Conservation (phyloP, 805 yeast genomes). For the Wickerhamiella qilinensis region DNA sequence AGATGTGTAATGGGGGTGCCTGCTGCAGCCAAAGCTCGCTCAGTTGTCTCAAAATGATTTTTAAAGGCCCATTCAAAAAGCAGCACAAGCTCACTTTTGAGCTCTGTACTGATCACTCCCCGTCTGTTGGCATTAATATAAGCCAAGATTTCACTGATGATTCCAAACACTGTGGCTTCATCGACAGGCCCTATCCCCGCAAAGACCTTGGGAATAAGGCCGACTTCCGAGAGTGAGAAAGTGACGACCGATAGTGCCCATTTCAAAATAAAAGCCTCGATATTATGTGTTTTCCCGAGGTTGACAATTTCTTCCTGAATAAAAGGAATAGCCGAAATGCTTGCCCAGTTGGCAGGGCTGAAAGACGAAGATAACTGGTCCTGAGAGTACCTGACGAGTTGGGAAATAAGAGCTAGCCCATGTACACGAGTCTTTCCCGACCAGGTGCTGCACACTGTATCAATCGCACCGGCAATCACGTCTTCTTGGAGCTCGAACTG, state of each 20-base stretch:
- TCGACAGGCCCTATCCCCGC: neutral
- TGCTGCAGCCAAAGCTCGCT: slow-evolving; percentile 2
- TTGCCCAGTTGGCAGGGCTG: slow-evolving; percentile 8
- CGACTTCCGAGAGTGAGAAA: neutral
- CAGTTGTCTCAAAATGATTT: slow-evolving; percentile 20
- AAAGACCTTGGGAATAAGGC: neutral
- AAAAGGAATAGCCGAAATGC: slow-evolving; percentile 11
- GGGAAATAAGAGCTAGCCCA: slow-evolving; percentile 22
- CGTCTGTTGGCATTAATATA: neutral
- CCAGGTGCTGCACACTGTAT: slow-evolving; percentile 37
- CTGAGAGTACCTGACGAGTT: slow-evolving; percentile 16
- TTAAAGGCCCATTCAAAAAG: slow-evolving; percentile 27
- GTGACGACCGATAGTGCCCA: slow-evolving; percentile 28
- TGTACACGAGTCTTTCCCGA: slow-evolving; percentile 18
- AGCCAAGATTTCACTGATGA: neutral
- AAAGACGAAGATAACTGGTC: slow-evolving; percentile 11
- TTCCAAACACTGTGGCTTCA: neutral
- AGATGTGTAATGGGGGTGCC: slow-evolving; percentile 26
- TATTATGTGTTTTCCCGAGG: slow-evolving; percentile 17
- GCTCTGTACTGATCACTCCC: neutral
- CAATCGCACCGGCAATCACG: slow-evolving; percentile 44
- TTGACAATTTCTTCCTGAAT: slow-evolving; percentile 12
- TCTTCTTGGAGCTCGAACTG: slow-evolving; percentile 45
- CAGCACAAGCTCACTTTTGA: slow-evolving; percentile 24
- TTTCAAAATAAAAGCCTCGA: slow-evolving; percentile 29